Conservation (phyloP, 305 asterid species). For the Solanum aculeatissimum region DNA sequence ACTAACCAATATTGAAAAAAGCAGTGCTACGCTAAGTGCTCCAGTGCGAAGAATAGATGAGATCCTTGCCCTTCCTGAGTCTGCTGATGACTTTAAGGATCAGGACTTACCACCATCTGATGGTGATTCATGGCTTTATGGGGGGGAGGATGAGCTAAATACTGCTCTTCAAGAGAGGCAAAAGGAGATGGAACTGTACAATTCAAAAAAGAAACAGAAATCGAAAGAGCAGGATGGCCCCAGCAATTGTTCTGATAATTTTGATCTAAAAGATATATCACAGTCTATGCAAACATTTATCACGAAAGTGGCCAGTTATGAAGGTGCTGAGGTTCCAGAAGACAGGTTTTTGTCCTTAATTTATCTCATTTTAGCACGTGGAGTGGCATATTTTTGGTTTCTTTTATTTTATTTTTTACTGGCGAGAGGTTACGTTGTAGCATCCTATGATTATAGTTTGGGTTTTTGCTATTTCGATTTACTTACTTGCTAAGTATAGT, state of each 20-base stretch:
- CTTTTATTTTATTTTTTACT: neutral
- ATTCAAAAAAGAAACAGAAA: constrained; percentile 48
- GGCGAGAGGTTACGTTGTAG: neutral
- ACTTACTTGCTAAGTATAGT: neutral
- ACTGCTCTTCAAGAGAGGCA: constrained; percentile 82
- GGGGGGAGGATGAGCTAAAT: constrained; percentile 80
- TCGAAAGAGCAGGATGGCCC: constrained; percentile 41
- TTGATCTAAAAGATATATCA: constrained; percentile 68
- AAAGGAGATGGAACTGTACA: constrained; percentile 70
- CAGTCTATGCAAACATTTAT: constrained; percentile 83
- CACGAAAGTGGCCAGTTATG: constrained; percentile 53
- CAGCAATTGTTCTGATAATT: constrained; percentile 36
- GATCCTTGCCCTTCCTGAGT: constrained; percentile 66
- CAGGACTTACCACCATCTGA: constrained; percentile 74
- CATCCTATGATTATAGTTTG: neutral
- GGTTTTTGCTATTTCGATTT: neutral
- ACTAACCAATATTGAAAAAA: neutral
- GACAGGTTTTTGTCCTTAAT: constrained; percentile 37
- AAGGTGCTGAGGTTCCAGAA: constrained; percentile 88
- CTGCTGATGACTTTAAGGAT: constrained; percentile 48
- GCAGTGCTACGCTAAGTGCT: constrained; percentile 74
- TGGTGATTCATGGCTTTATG: constrained; percentile 93
- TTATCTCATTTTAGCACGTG: neutral
- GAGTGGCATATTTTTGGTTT: neutral
- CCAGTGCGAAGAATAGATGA: constrained; percentile 76